These are phyloP conservation scores for Cutaneotrichosporon sp. DNA, from an alignment of 1,284 basidiomycete species.

Conservation along the genomic window DNA sequence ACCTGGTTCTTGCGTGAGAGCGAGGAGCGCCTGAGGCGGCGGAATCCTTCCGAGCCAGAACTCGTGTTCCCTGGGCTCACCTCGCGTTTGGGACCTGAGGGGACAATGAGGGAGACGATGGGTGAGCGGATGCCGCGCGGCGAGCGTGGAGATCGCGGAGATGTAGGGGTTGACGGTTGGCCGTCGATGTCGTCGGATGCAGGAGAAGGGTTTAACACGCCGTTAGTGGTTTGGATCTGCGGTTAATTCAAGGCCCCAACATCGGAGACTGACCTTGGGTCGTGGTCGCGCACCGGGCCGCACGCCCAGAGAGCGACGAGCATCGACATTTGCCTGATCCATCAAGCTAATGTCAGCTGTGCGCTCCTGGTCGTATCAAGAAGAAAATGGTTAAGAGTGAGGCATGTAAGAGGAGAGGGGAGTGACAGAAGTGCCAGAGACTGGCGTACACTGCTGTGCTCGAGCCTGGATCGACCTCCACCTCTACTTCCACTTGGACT, in stretches of 20 bases:
- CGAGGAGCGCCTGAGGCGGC: slow-evolving; percentile 12
- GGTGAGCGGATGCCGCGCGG: neutral
- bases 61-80: neutral
- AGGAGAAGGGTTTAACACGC: neutral
- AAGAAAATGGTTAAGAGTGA: neutral
- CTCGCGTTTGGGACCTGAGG: neutral
- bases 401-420: neutral
- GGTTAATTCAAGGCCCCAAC: neutral
- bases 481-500: neutral
- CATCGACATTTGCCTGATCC: slow-evolving; percentile 31
- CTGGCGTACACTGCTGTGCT: neutral
- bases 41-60: neutral
- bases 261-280: neutral
- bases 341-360: slow-evolving; percentile 16
- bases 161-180: neutral
- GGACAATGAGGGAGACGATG: slow-evolving; percentile 1
- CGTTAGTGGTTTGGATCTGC: neutral
- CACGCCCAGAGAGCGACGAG: slow-evolving; percentile 38
- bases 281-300: slow-evolving; percentile 40
- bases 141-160: neutral
- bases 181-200: neutral
- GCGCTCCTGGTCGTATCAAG: neutral
- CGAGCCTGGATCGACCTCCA: slow-evolving; percentile 16
- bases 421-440: neutral
- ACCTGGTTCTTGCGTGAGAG: slow-evolving; percentile 11